Evolutionary conservation across 331 rosid species (phyloP).

Genomic region (Rhamnella rubrinervis): DNA sequence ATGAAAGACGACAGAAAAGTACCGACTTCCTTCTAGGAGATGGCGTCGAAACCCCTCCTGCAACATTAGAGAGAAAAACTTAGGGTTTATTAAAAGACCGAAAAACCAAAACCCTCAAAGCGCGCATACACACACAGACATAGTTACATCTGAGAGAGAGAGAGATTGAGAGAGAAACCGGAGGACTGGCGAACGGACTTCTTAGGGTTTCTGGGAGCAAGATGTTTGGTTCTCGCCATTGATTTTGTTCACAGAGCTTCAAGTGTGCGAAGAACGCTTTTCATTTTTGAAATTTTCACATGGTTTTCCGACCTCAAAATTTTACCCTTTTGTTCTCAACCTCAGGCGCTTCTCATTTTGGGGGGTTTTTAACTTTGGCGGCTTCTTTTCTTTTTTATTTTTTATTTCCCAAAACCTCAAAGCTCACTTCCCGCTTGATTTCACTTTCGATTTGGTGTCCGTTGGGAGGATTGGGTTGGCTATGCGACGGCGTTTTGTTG

Average conservation of each 20-base stretch:
- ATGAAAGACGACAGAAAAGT: slow-evolving; percentile 6
- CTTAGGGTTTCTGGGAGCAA: slow-evolving; percentile 11
- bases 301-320: too few species aligned
- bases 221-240: slow-evolving; percentile 36
- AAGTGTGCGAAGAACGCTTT: neutral
- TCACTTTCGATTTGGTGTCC: too few species aligned
- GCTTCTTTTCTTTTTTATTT: too few species aligned
- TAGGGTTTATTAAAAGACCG: slow-evolving; percentile 9
- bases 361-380: too few species aligned
- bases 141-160: neutral
- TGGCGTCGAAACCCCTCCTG: slow-evolving; percentile 1
- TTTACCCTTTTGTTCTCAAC: too few species aligned
- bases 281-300: too few species aligned
- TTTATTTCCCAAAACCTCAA: too few species aligned
- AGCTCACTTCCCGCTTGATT: too few species aligned
- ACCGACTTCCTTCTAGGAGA: slow-evolving; percentile 9
- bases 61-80: neutral
- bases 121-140: neutral
- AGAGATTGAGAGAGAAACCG: slow-evolving; percentile 24
- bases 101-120: neutral
- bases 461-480: too few species aligned
- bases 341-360: too few species aligned
- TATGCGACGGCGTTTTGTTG: too few species aligned
- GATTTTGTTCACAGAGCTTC: neutral
- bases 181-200: neutral